phyloP scores from a whole-genome alignment of 2,329 filamentous ascomycete genomes.

The Lizonia empirigonia region DNA sequence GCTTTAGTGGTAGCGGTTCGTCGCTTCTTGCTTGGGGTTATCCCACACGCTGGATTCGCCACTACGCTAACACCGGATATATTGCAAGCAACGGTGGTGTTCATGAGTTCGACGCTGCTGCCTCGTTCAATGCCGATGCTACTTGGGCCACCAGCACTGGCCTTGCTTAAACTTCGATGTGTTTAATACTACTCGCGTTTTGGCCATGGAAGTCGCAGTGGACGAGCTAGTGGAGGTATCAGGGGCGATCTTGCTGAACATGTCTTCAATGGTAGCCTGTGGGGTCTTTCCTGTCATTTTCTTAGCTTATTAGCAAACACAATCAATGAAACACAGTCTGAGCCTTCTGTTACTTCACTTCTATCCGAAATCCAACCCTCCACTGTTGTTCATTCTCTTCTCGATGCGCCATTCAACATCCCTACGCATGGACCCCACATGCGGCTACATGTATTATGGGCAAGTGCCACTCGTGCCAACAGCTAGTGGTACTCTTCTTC shows the following conservation, averaged over 20 bases:
- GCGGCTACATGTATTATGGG: no score
- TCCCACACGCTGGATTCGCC: conserved; percentile 64
- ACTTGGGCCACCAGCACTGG: conserved; percentile 47
- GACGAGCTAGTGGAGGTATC: neutral
- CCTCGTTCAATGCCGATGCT: conserved; percentile 60
- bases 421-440: no score
- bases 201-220: neutral
- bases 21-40: conserved; percentile 65
- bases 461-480: no score
- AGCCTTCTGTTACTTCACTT: no score
- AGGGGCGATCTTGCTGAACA: neutral
- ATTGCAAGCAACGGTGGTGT: conserved; percentile 62
- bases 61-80: conserved; percentile 57
- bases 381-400: no score
- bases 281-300: no score
- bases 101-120: conserved; percentile 58
- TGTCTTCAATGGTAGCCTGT: neutral
- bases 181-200: neutral
- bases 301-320: neutral
- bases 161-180: neutral
- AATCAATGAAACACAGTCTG: no score
- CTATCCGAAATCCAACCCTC: no score
- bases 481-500: no score
- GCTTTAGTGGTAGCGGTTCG: conserved; percentile 58
- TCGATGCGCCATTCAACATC: no score